Base-by-base conservation (phyloP, 129 eudicot genomes). In the Glebionis coronaria region DNA sequence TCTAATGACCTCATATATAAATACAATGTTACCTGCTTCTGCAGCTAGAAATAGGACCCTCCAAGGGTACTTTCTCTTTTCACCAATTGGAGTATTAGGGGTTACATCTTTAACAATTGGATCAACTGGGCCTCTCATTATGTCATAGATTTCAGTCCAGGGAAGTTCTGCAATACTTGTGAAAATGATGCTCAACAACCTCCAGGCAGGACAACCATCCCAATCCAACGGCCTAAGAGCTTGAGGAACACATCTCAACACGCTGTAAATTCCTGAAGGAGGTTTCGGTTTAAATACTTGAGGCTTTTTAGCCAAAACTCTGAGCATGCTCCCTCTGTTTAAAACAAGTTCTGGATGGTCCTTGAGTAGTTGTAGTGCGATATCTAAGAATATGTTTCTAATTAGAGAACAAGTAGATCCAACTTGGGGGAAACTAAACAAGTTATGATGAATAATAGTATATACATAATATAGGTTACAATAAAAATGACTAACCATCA, bases 81-180 rank as follows among this genome's bases (percentile, higher is more conserved):
- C 45, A 59, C 31, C 20, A n/a, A 1, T 31, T 1, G 5, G 42
- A 5, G 44, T 31, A 28, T 16, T 3, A 0, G 20, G 9, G 12
- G 12, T 49, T 49, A 12, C 54, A 58, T 58, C 44, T 4, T 53
- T 18, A 53, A 18, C 12, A 23, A 23, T 44, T 7, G 44, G 63
- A n/a, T 60, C 25, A 13, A 47, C 47, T 31, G 47, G 65, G n/a
- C 65, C 65, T 60, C 65, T n/a, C 13, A 60, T 31, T 14, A 60
- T 60, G 44, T 60, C 47, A 60, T 60, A 1, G 8, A 60, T 60
- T 4, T 13, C 44, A 2, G 23, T 10, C 27, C 60, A 19, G 6
- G 9, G 19, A 9, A 5, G 61, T 18, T 11, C 0, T 11, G 7
- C 8, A 18, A 21, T 3, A 18, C 5, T 10, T 57, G 4, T 1